These are phyloP conservation scores for Panus rudis DNA, from an alignment of 768 basidiomycete genomes.

Conservation along the genomic window DNA sequence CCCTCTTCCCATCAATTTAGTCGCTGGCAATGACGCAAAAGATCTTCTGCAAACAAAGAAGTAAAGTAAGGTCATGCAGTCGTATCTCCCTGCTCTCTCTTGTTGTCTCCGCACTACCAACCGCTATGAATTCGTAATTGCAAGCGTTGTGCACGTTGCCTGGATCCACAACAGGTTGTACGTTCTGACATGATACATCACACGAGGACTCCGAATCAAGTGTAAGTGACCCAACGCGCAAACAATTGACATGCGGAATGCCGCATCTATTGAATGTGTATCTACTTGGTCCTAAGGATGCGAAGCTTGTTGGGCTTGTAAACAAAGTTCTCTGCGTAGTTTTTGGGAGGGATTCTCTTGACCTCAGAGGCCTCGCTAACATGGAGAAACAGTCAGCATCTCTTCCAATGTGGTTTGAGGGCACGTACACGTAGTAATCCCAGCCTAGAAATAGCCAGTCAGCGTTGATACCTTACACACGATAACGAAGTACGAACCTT, in stretches of 20 bases:
- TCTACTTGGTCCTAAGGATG: conserved; percentile 88
- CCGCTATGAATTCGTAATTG: too few species aligned
- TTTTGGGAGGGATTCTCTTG: conserved; percentile 75
- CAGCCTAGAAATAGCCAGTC: conserved; percentile 47
- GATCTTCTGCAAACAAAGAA: conserved; percentile 25
- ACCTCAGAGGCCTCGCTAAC: conserved; percentile 46
- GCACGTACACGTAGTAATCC: conserved; percentile 83
- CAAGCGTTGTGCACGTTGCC: too few species aligned
- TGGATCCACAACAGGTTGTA: too few species aligned
- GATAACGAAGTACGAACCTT: conserved; percentile 46
- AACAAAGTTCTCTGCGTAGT: conserved; percentile 87
- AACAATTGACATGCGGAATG: background rate
- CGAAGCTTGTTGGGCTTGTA: conserved; percentile 77
- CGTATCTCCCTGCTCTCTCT: too few species aligned
- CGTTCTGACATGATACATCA: too few species aligned
- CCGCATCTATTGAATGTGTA: too few species aligned
- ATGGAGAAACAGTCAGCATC: conserved; percentile 21
- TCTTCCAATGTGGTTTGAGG: conserved; percentile 6
- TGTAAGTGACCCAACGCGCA: background rate
- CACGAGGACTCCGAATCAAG: background rate
- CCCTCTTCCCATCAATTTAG: background rate
- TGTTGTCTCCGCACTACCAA: too few species aligned
- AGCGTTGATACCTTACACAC: background rate
- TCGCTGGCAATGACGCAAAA: conserved; percentile 14
- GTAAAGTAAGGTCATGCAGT: too few species aligned